Percentiles rank a stretch among this genome's conserved stretches.
These are phyloP conservation scores for Thecaphora thlaspeos DNA, from an alignment of 1,284 basidiomycete species.

Conservation along the genomic window DNA sequence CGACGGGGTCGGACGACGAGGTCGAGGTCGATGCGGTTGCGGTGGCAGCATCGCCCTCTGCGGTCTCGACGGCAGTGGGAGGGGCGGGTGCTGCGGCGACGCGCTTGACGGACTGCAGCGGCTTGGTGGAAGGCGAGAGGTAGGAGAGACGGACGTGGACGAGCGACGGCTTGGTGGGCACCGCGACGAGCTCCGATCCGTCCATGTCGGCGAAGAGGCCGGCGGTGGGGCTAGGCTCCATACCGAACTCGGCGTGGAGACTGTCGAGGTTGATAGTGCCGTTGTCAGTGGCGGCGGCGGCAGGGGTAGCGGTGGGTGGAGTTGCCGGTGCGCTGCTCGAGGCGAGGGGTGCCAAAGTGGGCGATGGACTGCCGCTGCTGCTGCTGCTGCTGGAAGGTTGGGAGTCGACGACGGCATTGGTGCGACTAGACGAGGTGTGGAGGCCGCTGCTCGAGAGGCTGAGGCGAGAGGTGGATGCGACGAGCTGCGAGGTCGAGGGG, in stretches of 20 bases:
- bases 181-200: constrained; percentile 19
- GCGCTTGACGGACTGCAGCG: not conserved
- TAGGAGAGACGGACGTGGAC: constrained; percentile 40
- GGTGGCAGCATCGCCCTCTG: not conserved
- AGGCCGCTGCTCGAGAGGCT: not conserved
- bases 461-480: not conserved
- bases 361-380: constrained; percentile 4
- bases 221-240: constrained; percentile 8
- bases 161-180: constrained; percentile 24
- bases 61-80: too few relatives aligned
- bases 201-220: constrained; percentile 8
- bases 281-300: not conserved
- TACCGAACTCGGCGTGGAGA: constrained; percentile 21
- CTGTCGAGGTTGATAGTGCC: not conserved
- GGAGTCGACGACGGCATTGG: not conserved
- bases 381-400: not conserved
- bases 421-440: not conserved
- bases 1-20: too few relatives aligned
- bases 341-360: constrained; percentile 2
- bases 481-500: constrained; percentile 8
- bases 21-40: not conserved
- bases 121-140: constrained; percentile 16
- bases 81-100: too few relatives aligned
- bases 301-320: not conserved
- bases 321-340: constrained; percentile 1